Conservation (phyloP, 177 flowering plant genomes). For the Vitis hybrid region DNA sequence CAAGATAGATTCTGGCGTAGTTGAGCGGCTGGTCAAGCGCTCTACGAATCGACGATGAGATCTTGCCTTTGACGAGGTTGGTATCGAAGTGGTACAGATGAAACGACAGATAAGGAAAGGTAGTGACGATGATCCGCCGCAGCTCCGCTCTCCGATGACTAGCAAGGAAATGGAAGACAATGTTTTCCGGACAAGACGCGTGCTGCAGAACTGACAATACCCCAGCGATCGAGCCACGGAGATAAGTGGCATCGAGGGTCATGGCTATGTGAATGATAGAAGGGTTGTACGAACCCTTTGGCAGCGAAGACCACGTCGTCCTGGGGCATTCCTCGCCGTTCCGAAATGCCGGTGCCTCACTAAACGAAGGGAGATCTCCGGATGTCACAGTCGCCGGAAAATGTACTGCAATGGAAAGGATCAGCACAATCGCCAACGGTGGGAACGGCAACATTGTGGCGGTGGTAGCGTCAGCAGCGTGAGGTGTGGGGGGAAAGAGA, state of each 20-base stretch:
- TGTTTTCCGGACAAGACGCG: slow-evolving; percentile 84
- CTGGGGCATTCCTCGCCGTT: slow-evolving; percentile 54
- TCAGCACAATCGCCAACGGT: slow-evolving; percentile 6
- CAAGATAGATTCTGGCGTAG: slow-evolving; percentile 86
- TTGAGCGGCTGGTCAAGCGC: slow-evolving; percentile 89
- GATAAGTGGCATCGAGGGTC: slow-evolving; percentile 83
- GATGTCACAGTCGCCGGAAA: slow-evolving; percentile 1
- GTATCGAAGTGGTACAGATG: slow-evolving; percentile 60
- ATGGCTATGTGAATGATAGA: slow-evolving; percentile 73
- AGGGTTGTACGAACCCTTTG: slow-evolving; percentile 19
- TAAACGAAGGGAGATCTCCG: slow-evolving; percentile 34
- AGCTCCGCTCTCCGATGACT: slow-evolving; percentile 39
- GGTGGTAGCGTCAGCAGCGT: not conserved
- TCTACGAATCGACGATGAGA: slow-evolving; percentile 70
- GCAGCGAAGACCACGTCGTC: slow-evolving; percentile 12
- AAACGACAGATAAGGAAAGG: slow-evolving; percentile 81
- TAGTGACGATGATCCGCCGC: slow-evolving; percentile 42
- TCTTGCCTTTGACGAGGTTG: slow-evolving; percentile 43
- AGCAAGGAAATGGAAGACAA: slow-evolving; percentile 72
- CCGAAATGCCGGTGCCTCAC: slow-evolving; percentile 75
- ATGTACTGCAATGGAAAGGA: not conserved
- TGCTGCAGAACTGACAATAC: slow-evolving; percentile 82
- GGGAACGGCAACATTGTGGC: slow-evolving; percentile 12
- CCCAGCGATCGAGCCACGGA: slow-evolving; percentile 90
- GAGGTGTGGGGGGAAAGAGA: not conserved